These are phyloP conservation scores for Piloderma croceum DNA, from an alignment of 768 basidiomycete genomes.

Conservation along the genomic window DNA sequence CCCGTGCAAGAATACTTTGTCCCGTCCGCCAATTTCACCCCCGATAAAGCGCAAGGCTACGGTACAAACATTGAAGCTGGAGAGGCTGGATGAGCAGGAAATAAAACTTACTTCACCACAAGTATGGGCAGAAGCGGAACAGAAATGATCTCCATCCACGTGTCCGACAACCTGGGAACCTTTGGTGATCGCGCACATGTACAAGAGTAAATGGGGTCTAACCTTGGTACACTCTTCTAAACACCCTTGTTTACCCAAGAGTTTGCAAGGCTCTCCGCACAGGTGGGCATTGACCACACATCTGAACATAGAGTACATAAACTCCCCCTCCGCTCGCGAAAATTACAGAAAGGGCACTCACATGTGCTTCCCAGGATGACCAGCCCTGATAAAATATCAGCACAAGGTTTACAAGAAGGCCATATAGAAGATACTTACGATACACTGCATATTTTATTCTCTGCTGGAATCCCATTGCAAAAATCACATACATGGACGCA, in stretches of 20 bases:
- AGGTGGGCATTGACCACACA: conserved; percentile 47
- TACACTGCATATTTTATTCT: conserved; percentile 36
- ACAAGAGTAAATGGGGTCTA: neutral
- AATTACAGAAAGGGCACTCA: conserved; percentile 27
- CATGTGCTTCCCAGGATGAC: conserved; percentile 53
- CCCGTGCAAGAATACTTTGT: conserved; percentile 36
- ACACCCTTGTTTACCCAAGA: conserved; percentile 46
- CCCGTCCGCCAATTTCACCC: conserved; percentile 24
- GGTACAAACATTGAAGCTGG: conserved; percentile 6
- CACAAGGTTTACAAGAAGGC: neutral
- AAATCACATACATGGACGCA: conserved; percentile 44
- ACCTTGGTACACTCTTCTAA: conserved; percentile 49
- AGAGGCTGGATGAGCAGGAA: conserved; percentile 1
- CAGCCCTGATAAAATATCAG: conserved; percentile 39
- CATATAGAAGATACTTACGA: conserved; percentile 30
- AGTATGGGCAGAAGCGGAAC: conserved; percentile 46
- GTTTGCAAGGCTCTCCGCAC: conserved; percentile 47
- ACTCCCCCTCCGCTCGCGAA: too few species aligned
- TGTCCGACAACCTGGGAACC: conserved; percentile 40
- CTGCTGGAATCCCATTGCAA: conserved; percentile 27
- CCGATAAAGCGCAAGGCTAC: conserved; percentile 39
- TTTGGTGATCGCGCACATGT: conserved; percentile 1
- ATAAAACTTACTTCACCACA: conserved; percentile 44
- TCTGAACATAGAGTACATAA: conserved; percentile 25
- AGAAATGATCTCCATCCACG: conserved; percentile 43